Evolutionary conservation across 495 filamentous ascomycete species (phyloP), one percentile per base, ranked within the genome.

Genomic region (Penicillium longicatenatum): DNA sequence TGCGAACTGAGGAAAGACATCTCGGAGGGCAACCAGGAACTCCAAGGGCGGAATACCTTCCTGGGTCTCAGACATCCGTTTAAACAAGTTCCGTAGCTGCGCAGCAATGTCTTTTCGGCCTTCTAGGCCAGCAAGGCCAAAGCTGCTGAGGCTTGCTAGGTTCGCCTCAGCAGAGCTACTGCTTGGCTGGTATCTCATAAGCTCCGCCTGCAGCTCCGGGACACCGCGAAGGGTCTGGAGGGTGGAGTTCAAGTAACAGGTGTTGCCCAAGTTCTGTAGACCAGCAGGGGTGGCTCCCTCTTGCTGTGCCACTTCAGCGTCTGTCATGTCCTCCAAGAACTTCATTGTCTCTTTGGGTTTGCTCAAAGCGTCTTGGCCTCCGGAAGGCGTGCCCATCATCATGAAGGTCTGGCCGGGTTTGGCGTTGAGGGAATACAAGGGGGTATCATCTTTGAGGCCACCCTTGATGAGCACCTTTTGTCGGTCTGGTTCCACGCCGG

Each of bases 241-340:
- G 0, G 94, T 97, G 21, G 95, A 92, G 79, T 98, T 98, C 67
- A 98, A 85, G 70, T 98, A 98, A 79, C 94, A 98, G 2, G 94
- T 98, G 68, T 98, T 98, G 22, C 94, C 94, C 58, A 97, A 78
- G 64, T 98, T 98, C 69, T 92, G 84, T 59, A 98, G 71, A 30
- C 94, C 94, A 55, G 94, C 90, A 12, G 94, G 94, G 47, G 79
- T 91, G 43, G 93, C 94, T 42, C 91, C 93, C 47, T 86, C 88
- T 60, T 85, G 81, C 67, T 84, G 86, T 21, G 94, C 95, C 29
- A 86, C 84, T 69, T 98, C 93, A 21, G 93, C 93, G 67, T 94
- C 94, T 5, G 92, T 96, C 94, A 98, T 97, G 69, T 98, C 94
- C 71, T 98, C 94, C 61, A 96, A 70, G 64, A 98, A 98, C 72